These are phyloP conservation scores for Allium fistulosum DNA, from an alignment of 106 monocot species.

Conservation along the genomic window DNA sequence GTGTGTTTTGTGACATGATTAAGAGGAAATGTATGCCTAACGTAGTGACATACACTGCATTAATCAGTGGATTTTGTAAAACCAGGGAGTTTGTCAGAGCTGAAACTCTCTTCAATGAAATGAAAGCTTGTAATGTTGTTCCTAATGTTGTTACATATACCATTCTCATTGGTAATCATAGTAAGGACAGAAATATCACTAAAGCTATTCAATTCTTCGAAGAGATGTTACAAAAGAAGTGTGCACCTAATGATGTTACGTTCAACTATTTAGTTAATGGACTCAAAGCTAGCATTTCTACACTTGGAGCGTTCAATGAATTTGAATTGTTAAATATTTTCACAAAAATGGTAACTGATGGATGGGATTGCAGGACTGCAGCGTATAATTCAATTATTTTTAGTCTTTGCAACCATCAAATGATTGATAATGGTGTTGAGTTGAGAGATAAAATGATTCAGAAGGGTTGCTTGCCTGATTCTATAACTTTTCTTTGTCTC, in stretches of 20 bases:
- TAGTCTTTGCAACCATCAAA: slow-evolving; percentile 72
- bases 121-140: slow-evolving; percentile 33
- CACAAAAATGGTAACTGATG: slow-evolving; percentile 46
- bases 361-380: slow-evolving; percentile 53
- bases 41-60: slow-evolving; percentile 66
- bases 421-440: slow-evolving; percentile 57
- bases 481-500: slow-evolving; percentile 52
- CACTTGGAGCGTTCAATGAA: slow-evolving; percentile 2
- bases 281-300: slow-evolving; percentile 19
- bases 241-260: slow-evolving; percentile 69
- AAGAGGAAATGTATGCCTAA: slow-evolving; percentile 58
- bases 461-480: slow-evolving; percentile 42
- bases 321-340: slow-evolving; percentile 36
- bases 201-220: slow-evolving; percentile 48
- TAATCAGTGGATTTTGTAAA: slow-evolving; percentile 64
- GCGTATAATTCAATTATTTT: slow-evolving; percentile 70
- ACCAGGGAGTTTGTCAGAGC: slow-evolving; percentile 41
- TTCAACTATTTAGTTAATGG: slow-evolving; percentile 71
- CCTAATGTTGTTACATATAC: slow-evolving; percentile 91
- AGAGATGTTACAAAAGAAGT: slow-evolving; percentile 54
- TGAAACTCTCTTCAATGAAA: slow-evolving; percentile 36
- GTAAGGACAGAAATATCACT: slow-evolving; percentile 29
- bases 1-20: slow-evolving; percentile 56
- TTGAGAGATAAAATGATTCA: slow-evolving; percentile 59
- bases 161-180: slow-evolving; percentile 50